Conservation (phyloP, 306 rosid genomes). For the Corylus avellana region DNA sequence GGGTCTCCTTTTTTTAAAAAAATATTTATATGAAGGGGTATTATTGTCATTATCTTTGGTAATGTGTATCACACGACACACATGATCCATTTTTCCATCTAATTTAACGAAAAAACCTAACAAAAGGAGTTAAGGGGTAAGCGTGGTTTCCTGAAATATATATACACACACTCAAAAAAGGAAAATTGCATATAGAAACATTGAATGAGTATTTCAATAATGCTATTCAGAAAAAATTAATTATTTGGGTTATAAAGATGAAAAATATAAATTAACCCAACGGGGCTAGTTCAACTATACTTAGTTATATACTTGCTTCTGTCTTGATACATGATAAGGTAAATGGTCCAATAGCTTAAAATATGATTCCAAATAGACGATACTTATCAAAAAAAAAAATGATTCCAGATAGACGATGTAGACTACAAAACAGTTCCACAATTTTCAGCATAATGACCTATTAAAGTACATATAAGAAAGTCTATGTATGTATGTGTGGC, state of each 20-base stretch:
- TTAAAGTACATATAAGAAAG: constrained; percentile 4
- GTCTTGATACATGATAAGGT: constrained; percentile 14
- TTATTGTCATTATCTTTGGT: no score
- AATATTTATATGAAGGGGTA: no score
- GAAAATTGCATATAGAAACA: background rate
- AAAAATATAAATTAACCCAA: constrained; percentile 5
- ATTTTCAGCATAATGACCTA: background rate
- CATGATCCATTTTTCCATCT: no score
- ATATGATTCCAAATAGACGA: constrained; percentile 5
- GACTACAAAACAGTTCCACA: constrained; percentile 3
- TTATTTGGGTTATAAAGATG: constrained; percentile 5
- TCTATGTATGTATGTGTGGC: constrained; percentile 12
- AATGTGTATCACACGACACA: no score
- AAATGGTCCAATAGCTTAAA: constrained; percentile 8
- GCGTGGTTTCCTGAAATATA: background rate
- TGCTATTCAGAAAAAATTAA: constrained; percentile 5
- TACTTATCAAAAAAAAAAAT: background rate
- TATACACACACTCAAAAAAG: background rate
- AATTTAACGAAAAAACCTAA: no score
- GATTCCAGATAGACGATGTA: constrained; percentile 3
- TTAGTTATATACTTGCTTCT: background rate
- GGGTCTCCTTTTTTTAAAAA: no score
- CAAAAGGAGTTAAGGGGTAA: no score
- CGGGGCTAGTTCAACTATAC: constrained; percentile 3
- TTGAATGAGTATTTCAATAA: background rate